Evolutionary conservation across 2,329 filamentous ascomycete genomes (phyloP).

Genomic region (Epichloe typhina): DNA sequence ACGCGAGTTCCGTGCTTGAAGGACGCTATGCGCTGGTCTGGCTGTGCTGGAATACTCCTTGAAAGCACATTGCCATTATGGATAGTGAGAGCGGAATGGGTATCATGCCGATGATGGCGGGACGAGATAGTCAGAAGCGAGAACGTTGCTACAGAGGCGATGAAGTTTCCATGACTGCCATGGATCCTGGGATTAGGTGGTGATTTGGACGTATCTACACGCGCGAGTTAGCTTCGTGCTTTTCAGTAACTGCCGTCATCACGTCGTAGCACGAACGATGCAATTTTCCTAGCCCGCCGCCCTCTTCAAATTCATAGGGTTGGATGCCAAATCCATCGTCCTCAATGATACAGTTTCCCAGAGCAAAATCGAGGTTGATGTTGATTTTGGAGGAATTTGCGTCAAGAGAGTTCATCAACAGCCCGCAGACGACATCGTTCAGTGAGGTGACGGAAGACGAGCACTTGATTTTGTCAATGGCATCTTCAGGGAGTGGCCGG

Average conservation of each 20-base stretch:
- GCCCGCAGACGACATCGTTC: slow-evolving; percentile 54
- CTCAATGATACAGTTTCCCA: slow-evolving; percentile 66
- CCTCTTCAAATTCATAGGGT: slow-evolving; percentile 55
- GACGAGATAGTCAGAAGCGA: slow-evolving; percentile 70
- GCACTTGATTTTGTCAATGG: slow-evolving; percentile 69
- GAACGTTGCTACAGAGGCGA: slow-evolving; percentile 62
- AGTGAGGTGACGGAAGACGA: slow-evolving; percentile 68
- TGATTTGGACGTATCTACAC: slow-evolving; percentile 66
- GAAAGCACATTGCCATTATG: slow-evolving; percentile 56
- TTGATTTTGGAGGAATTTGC: slow-evolving; percentile 56
- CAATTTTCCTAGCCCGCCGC: slow-evolving; percentile 59
- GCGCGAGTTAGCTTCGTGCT: neutral
- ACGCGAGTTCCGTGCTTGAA: slow-evolving; percentile 62
- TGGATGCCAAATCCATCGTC: slow-evolving; percentile 75
- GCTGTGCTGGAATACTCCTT: slow-evolving; percentile 47
- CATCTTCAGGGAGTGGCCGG: slow-evolving; percentile 53
- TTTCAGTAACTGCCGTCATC: neutral
- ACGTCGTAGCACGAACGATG: slow-evolving; percentile 44
- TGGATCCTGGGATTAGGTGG: slow-evolving; percentile 34
- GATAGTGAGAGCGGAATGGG: slow-evolving; percentile 52
- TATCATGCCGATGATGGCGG: slow-evolving; percentile 44
- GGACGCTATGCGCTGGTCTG: slow-evolving; percentile 41
- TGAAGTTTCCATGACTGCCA: slow-evolving; percentile 60
- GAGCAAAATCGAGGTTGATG: slow-evolving; percentile 58
- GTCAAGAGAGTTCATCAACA: slow-evolving; percentile 78